Conservation (phyloP, 306 rosid species). For the Neltuma alba region DNA sequence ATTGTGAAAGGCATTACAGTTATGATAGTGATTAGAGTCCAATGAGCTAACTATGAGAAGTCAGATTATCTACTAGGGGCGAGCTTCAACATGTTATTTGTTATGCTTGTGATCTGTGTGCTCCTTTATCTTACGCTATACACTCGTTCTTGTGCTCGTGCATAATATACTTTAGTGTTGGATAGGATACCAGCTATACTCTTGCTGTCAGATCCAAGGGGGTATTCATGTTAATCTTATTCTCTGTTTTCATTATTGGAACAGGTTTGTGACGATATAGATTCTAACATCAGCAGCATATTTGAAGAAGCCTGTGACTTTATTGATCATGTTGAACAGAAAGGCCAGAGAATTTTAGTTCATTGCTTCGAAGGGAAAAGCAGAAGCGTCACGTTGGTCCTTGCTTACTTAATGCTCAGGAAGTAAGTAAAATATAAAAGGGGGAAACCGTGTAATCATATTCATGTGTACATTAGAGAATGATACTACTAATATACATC, state of each 20-base stretch:
- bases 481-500: neutral
- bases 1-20: neutral
- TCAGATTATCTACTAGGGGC: slow-evolving; percentile 5
- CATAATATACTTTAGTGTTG: neutral
- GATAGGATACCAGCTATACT: neutral
- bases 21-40: neutral
- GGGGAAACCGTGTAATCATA: slow-evolving; percentile 14
- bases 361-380: slow-evolving; percentile 98
- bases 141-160: neutral
- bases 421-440: slow-evolving; percentile 57
- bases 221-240: slow-evolving; percentile 20
- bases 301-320: slow-evolving; percentile 84
- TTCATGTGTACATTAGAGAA: neutral
- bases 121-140: neutral
- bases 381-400: slow-evolving; percentile 88
- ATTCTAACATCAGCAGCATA: slow-evolving; percentile 68
- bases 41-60: neutral
- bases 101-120: slow-evolving; percentile 9
- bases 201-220: neutral
- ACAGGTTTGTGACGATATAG: slow-evolving; percentile 76
- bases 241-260: slow-evolving; percentile 19
- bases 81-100: neutral
- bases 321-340: slow-evolving; percentile 69
- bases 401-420: slow-evolving; percentile 86
- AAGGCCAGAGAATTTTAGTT: slow-evolving; percentile 73